Evolutionary conservation across 331 rosid genomes (phyloP), one percentile per base, ranked within the genome.

Genomic region (Quercus phellos): DNA sequence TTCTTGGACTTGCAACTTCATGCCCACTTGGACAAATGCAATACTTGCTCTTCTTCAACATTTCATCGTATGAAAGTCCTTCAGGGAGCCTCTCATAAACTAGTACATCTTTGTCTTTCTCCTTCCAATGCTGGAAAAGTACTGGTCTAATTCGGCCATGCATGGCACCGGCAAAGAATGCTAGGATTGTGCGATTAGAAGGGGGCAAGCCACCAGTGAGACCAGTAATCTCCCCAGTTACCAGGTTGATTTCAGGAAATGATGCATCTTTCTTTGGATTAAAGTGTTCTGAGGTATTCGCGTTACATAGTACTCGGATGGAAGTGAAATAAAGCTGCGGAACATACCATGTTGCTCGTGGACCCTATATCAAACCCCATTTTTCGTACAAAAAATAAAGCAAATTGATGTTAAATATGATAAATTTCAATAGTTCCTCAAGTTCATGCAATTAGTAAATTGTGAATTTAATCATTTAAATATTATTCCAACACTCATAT

Each of bases 221-320:
- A 35, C 76, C 70, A 6, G 32, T 78, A 32, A 80, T 80, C 13
- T 85, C 82, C n/a, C 91, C 90, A 14, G 78, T 79, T 59, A 42
- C n/a, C 4, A 89, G 77, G 77, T 89, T 84, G 72, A 90, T 87
- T 79, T 90, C 90, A 5, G 91, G 91, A 70, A 90, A 76, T 26
- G 94, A 87, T 51, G 91, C 94, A 68, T 90, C 94, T 85, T 90
- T 90, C 84, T 73, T 78, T 1, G 93, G 91, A 63, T 89, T 87
- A 79, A 89, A 89, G 78, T 84, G 82, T 85, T 87, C 91, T 16
- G 91, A 83, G 43, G 68, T 82, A 34, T 89, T 89, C 16, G 89
- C 88, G 34, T 87, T 89, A 80, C 94, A 86, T n/a, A 90, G 66
- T 5, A 85, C 90, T 4, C 90, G 72, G 3, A 90, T 90, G 67